Conservation (phyloP, 495 filamentous ascomycete genomes). For the Penicillium pancosmium region DNA sequence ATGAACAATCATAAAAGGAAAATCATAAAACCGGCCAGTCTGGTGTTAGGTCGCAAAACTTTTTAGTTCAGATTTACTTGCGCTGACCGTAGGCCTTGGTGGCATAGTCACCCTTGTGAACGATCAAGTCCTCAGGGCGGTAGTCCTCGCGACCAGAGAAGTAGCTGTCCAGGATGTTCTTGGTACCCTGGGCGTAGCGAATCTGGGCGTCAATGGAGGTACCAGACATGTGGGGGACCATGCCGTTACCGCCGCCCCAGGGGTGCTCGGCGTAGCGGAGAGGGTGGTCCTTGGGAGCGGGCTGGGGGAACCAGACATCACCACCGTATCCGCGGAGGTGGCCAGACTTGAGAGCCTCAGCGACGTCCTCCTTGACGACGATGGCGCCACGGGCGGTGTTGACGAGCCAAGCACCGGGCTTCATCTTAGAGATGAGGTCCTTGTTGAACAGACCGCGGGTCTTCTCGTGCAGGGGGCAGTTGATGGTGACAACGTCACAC, state of each 20-base stretch:
- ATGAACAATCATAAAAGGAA: conserved; percentile 2
- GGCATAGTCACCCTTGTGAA: conserved; percentile 88
- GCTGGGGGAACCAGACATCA: conserved; percentile 93
- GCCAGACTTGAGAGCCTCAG: conserved; percentile 86
- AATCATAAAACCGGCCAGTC: conserved; percentile 10
- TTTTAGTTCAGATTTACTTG: conserved; percentile 42
- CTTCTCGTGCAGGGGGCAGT: conserved; percentile 98
- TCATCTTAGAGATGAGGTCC: conserved; percentile 99
- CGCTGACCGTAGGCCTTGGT: conserved; percentile 94
- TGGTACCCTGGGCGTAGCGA: conserved; percentile 87
- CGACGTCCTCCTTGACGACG: conserved; percentile 98
- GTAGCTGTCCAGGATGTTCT: conserved; percentile 89
- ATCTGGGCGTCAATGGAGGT: conserved; percentile 97
- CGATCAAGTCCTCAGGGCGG: conserved; percentile 87
- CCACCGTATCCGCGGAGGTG: conserved; percentile 97
- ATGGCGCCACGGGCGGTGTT: conserved; percentile 99
- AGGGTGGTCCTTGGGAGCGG: conserved; percentile 90
- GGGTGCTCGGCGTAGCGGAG: conserved; percentile 93
- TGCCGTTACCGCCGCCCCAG: conserved; percentile 96
- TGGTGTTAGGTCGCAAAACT: neutral
- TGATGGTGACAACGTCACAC: conserved; percentile 99
- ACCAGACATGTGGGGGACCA: conserved; percentile 97
- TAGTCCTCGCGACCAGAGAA: conserved; percentile 86
- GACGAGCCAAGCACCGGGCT: conserved; percentile 93
- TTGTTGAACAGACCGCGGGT: conserved; percentile 97